phyloP scores from a whole-genome alignment of 257 asterid species.

The Osmanthus fragrans region DNA sequence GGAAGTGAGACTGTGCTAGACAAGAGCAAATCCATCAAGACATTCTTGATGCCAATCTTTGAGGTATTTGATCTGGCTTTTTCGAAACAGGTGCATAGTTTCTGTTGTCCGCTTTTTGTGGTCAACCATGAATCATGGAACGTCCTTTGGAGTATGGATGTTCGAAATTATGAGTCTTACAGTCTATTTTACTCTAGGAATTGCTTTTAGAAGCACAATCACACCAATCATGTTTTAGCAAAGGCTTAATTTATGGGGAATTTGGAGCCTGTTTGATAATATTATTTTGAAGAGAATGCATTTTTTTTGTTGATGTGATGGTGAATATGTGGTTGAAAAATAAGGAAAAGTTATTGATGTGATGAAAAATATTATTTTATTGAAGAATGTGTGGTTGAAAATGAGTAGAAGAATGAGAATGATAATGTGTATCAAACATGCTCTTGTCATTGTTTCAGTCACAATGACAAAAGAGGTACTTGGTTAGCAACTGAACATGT shows the following conservation, averaged over 20 bases:
- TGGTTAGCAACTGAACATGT: neutral
- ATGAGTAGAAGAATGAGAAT: too few species aligned
- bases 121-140: conserved; percentile 13
- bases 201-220: neutral
- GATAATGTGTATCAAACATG: too few species aligned
- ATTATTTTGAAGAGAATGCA: too few species aligned
- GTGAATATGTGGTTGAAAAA: too few species aligned
- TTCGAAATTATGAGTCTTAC: neutral
- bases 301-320: too few species aligned
- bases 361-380: too few species aligned
- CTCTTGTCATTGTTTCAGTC: too few species aligned
- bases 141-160: neutral
- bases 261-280: too few species aligned
- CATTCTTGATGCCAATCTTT: conserved; percentile 94
- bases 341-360: too few species aligned
- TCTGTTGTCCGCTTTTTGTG: neutral
- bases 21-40: conserved; percentile 98
- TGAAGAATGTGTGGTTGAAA: too few species aligned
- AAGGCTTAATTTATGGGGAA: neutral
- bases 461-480: neutral
- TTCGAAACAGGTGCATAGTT: neutral
- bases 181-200: too few species aligned
- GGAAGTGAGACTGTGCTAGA: conserved; percentile 98
- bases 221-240: neutral
- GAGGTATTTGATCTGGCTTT: conserved; percentile 57